These are phyloP conservation scores for Nidula microcarpa DNA, from an alignment of 768 basidiomycete species.

Conservation along the genomic window DNA sequence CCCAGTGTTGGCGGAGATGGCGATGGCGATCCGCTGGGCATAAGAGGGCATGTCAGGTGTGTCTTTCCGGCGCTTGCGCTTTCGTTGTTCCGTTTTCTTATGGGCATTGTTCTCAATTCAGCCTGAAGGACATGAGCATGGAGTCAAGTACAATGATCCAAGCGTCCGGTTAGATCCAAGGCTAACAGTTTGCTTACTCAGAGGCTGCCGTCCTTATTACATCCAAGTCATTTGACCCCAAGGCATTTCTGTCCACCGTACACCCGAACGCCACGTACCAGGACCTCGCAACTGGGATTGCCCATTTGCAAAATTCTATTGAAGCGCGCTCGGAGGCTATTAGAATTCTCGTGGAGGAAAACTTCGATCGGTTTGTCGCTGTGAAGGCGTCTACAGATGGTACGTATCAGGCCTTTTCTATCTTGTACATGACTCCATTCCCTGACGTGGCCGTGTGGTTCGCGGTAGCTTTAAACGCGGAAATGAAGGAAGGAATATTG, in stretches of 20 bases:
- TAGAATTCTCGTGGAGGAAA: constrained; percentile 91
- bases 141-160: constrained; percentile 62
- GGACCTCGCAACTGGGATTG: constrained; percentile 78
- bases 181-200: constrained; percentile 18
- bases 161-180: constrained; percentile 1
- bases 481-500: constrained; percentile 90
- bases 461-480: constrained; percentile 71
- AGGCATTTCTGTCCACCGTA: constrained; percentile 83
- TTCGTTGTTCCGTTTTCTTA: not conserved
- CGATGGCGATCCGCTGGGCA: constrained; percentile 76
- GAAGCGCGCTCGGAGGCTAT: constrained; percentile 95
- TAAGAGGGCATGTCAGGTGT: constrained; percentile 64
- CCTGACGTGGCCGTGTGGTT: constrained; percentile 4
- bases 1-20: constrained; percentile 46
- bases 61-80: constrained; percentile 13
- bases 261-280: constrained; percentile 96
- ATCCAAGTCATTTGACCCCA: constrained; percentile 96
- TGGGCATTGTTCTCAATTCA: constrained; percentile 15
- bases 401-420: constrained; percentile 25
- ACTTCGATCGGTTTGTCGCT: constrained; percentile 96
- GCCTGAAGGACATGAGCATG: constrained; percentile 66
- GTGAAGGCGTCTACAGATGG: constrained; percentile 98
- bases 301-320: constrained; percentile 71
- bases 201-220: constrained; percentile 81
- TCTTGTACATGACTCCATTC: not conserved